These are phyloP conservation scores for Sphaerobolus stellatus DNA, from an alignment of 1,284 basidiomycete genomes.

Conservation along the genomic window DNA sequence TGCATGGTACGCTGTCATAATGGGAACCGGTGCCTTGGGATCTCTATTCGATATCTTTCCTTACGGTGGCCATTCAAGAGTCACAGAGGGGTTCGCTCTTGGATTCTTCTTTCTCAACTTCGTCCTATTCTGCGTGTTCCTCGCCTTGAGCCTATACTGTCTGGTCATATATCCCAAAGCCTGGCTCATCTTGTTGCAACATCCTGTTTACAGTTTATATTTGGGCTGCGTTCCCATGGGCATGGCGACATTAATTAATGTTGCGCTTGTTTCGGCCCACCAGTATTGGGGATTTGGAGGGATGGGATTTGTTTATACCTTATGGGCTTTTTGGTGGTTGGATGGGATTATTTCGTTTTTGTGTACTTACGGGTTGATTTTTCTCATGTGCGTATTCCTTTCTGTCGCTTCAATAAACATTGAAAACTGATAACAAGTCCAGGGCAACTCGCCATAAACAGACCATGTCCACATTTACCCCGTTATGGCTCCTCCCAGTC, in stretches of 20 bases:
- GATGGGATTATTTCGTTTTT: conserved; percentile 56
- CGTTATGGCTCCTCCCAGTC: conserved; percentile 71
- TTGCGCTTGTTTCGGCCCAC: background rate
- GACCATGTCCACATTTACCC: conserved; percentile 52
- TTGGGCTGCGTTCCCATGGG: conserved; percentile 73
- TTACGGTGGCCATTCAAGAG: conserved; percentile 40
- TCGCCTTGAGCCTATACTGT: conserved; percentile 44
- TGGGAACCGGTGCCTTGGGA: conserved; percentile 61
- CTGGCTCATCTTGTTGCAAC: conserved; percentile 55
- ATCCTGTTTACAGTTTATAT: conserved; percentile 66
- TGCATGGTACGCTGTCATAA: conserved; percentile 50
- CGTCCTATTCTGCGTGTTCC: conserved; percentile 57
- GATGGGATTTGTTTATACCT: conserved; percentile 50
- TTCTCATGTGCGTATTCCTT: conserved; percentile 53
- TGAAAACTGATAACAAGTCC: too few relatives aligned
- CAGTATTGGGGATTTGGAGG: conserved; percentile 50
- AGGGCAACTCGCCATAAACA: conserved; percentile 67
- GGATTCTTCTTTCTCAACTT: conserved; percentile 69
- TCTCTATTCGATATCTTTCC: conserved; percentile 54
- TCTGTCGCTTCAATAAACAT: too few relatives aligned
- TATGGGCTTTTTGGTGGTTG: conserved; percentile 77
- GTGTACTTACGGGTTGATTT: conserved; percentile 63
- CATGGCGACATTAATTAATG: conserved; percentile 58
- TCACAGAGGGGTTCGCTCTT: conserved; percentile 45
- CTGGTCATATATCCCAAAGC: conserved; percentile 57